Base-by-base conservation (phyloP, 139 green algal genomes). In the Desmodesmus armatus region DNA sequence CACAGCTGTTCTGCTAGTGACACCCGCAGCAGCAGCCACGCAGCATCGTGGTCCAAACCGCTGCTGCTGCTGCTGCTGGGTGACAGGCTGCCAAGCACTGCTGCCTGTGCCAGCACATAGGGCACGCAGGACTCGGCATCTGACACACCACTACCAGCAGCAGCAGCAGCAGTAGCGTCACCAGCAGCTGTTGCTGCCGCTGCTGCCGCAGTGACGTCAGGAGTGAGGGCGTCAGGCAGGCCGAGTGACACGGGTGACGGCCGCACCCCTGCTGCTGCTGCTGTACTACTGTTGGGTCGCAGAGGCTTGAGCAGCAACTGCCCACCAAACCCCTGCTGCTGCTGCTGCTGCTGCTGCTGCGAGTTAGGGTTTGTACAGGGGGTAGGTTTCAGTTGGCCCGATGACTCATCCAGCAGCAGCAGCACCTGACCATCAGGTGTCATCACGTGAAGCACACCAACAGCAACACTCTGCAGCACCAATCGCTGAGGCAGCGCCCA, bases 51-150 rank as follows among this genome's bases (percentile, higher is more conserved):
- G 3, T 40, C 31, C 13, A 40, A 1, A 19, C 35, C 41, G 25
- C 44, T 25, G n/a, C 44, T 79, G 43, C 72, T 79, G 72, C 72
- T 60, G 71, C 71, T 75, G 67, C 37, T 31, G 37, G 6, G 17
- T 44, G 5, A 17, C 11, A 5, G 1, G 19, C 13, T 35, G 31
- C 49, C 37, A 33, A 43, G 44, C 19, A 27, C 31, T 4, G 72
- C 23, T n/a, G 76, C 71, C 23, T 66, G 76, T 17, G 76, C 40
- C 4, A 82, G 55, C 31, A 75, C 29, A 49, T 75, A 75, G 5
- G 67, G 67, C 37, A 75, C 67, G 33, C 60, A 69, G 21, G 25
- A 69, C 5, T 69, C 33, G 3, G 60, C 19, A 2, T 62, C 51
- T 3, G 51, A 17, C 19, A 19, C 51, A 17, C 21, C 17, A 17